Evolutionary conservation across 768 basidiomycete genomes (phyloP).

Genomic region (Suillus fuscotomentosus): DNA sequence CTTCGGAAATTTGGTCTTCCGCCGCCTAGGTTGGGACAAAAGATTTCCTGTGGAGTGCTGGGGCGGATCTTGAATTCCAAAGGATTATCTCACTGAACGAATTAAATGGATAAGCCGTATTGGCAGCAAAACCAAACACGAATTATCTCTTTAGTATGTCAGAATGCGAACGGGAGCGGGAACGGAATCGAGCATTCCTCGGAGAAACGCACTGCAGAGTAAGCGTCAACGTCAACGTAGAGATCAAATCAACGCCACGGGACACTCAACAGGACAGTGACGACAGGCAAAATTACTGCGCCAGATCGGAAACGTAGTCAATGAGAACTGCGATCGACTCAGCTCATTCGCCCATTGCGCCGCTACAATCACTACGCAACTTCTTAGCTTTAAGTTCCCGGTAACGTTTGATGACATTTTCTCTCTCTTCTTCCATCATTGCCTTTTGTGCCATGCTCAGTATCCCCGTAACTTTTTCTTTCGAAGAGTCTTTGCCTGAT

Average conservation of each 20-base stretch:
- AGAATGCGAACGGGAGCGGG: not conserved
- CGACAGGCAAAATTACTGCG: not conserved
- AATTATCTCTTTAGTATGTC: not conserved
- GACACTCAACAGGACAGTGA: not conserved
- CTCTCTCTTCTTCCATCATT: conserved; percentile 76
- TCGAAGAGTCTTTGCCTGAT: conserved; percentile 18
- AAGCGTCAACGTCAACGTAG: not conserved
- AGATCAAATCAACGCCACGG: not conserved
- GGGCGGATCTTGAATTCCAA: not conserved
- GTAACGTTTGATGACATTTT: conserved; percentile 65
- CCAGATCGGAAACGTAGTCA: not conserved
- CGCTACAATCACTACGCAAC: conserved; percentile 18
- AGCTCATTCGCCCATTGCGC: conserved; percentile 11
- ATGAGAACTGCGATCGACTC: not conserved
- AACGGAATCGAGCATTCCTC: not conserved
- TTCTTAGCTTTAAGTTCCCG: conserved; percentile 63
- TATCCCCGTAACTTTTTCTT: conserved; percentile 41
- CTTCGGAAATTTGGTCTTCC: not conserved
- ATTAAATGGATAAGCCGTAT: not conserved
- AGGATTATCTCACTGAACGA: not conserved
- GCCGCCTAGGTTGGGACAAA: not conserved
- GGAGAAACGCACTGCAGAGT: not conserved
- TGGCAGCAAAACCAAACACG: not conserved
- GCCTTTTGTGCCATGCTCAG: conserved; percentile 73
- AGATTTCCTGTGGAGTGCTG: not conserved